These are phyloP conservation scores for Aspergillus ellipticus DNA, from an alignment of 495 filamentous ascomycete genomes.

Conservation along the genomic window DNA sequence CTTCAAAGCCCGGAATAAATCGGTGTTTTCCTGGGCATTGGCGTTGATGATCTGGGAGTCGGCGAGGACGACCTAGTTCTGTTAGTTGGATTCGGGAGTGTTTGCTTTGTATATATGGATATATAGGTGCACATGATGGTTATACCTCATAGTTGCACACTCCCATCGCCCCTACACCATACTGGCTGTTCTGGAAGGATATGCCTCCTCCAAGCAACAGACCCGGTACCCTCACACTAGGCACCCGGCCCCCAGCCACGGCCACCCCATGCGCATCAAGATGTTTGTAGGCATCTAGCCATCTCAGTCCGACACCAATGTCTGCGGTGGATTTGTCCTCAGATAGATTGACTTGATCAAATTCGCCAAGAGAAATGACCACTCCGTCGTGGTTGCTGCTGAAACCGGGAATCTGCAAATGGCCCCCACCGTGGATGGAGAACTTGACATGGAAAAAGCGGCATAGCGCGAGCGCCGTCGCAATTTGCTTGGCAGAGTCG, in stretches of 20 bases:
- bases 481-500: slow-evolving; percentile 4
- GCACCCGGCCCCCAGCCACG: slow-evolving; percentile 8
- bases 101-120: neutral
- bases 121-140: neutral
- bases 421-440: slow-evolving; percentile 16
- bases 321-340: neutral
- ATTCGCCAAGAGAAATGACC: slow-evolving; percentile 2
- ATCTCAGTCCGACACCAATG: slow-evolving; percentile 5
- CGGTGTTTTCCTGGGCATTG: slow-evolving; percentile 30
- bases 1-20: slow-evolving; percentile 29
- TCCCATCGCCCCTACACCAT: slow-evolving; percentile 5
- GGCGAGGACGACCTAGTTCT: slow-evolving; percentile 5
- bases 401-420: slow-evolving; percentile 11
- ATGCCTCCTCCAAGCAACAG: slow-evolving; percentile 8
- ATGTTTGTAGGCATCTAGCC: slow-evolving; percentile 3
- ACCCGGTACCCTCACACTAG: slow-evolving; percentile 6
- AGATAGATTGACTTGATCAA: slow-evolving; percentile 1
- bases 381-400: slow-evolving; percentile 11
- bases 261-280: slow-evolving; percentile 1
- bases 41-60: slow-evolving; percentile 33
- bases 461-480: slow-evolving; percentile 8
- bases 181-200: slow-evolving; percentile 8
- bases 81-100: too few species aligned
- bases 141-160: slow-evolving; percentile 10
- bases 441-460: slow-evolving; percentile 12